phyloP scores from a whole-genome alignment of 805 yeast species.

The Starmerella vaccinii region DNA sequence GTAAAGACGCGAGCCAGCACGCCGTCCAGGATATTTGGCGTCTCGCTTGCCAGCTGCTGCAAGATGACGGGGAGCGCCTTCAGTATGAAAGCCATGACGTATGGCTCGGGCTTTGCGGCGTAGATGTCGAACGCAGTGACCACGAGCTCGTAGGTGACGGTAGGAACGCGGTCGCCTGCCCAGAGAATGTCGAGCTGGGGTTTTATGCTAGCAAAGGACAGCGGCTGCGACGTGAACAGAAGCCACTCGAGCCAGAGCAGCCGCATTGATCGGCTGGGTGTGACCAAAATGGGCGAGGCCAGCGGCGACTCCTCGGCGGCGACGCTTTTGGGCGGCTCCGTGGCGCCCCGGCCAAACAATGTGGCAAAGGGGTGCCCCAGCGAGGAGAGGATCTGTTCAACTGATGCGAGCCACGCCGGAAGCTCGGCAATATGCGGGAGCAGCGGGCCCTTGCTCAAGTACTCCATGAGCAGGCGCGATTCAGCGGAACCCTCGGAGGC shows the following conservation, averaged over 20 bases:
- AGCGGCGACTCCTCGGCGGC: neutral
- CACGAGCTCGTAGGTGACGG: slow-evolving; percentile 34
- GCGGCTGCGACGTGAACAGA: slow-evolving; percentile 17
- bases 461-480: slow-evolving; percentile 9
- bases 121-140: slow-evolving; percentile 36
- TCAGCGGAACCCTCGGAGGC: slow-evolving; percentile 20
- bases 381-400: neutral
- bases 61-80: slow-evolving; percentile 42
- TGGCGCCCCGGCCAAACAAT: neutral
- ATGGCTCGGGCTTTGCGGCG: slow-evolving; percentile 10
- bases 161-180: slow-evolving; percentile 24
- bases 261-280: slow-evolving; percentile 18
- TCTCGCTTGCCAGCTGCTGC: slow-evolving; percentile 28
- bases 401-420: neutral
- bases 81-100: slow-evolving; percentile 32
- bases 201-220: slow-evolving; percentile 5
- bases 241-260: slow-evolving; percentile 25
- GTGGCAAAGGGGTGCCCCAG: neutral
- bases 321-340: neutral
- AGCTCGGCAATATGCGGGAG: neutral
- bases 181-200: slow-evolving; percentile 23
- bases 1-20: slow-evolving; percentile 25
- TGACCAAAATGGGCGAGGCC: neutral
- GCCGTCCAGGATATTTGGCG: slow-evolving; percentile 31
- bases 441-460: neutral